phyloP scores from a whole-genome alignment of 2,329 filamentous ascomycete species.

The Ceratocystis cubensis region DNA sequence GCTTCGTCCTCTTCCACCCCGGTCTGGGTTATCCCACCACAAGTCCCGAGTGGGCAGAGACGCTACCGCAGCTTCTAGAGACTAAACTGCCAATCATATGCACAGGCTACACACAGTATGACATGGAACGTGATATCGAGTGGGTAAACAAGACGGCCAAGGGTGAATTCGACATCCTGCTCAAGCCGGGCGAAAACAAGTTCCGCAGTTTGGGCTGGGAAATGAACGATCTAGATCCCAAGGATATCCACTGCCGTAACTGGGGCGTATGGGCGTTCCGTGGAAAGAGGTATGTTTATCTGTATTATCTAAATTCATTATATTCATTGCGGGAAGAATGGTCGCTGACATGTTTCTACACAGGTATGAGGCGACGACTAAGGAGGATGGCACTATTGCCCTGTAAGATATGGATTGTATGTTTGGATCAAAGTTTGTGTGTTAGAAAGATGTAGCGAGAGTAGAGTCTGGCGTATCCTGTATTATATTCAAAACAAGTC shows the following conservation, averaged over 20 bases:
- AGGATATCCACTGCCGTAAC: constrained; percentile 89
- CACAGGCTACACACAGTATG: constrained; percentile 90
- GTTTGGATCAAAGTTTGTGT: constrained; percentile 5
- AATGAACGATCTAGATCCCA: constrained; percentile 85
- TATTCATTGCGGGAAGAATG: too few relatives aligned
- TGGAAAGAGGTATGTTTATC: constrained; percentile 67
- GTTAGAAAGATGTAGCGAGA: neutral
- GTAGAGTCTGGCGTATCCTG: constrained; percentile 2
- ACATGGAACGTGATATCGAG: constrained; percentile 84
- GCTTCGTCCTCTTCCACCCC: constrained; percentile 92
- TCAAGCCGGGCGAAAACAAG: constrained; percentile 84
- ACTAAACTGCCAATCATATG: constrained; percentile 91
- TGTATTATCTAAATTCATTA: neutral
- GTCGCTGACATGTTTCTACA: constrained; percentile 27
- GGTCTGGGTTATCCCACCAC: constrained; percentile 89
- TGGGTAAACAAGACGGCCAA: constrained; percentile 77
- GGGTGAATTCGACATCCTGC: constrained; percentile 82
- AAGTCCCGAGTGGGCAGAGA: constrained; percentile 87
- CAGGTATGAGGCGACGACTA: constrained; percentile 52
- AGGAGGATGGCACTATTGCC: constrained; percentile 28
- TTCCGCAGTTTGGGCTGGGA: constrained; percentile 96
- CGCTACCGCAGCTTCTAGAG: constrained; percentile 76
- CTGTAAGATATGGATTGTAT: constrained; percentile 17
- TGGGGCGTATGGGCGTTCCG: constrained; percentile 97
- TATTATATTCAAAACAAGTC: constrained; percentile 3